Evolutionary conservation across 331 rosid genomes (phyloP), one percentile per base, ranked within the genome.

Genomic region (Rosa hybrid): DNA sequence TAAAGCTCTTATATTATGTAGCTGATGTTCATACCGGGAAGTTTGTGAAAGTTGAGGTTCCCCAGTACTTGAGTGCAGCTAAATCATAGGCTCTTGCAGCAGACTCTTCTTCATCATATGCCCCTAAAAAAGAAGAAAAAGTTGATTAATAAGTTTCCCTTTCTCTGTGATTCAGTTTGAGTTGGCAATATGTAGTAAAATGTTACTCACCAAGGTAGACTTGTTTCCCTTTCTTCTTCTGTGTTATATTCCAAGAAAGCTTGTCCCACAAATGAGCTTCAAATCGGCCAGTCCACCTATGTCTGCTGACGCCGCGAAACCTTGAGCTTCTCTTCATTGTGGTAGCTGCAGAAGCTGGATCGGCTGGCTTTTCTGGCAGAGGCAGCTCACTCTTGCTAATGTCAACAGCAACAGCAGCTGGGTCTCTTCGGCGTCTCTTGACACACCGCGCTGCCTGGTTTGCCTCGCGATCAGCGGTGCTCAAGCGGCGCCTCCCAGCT

Each of bases 1-100:
- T 41, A 45, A 46, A 17, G 11, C 72, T 68, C 3, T 34, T 4
- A 3, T 69, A 44, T 23, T 69, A n/a, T n/a, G 10, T 44, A 51
- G 49, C 10, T 74, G 39, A 54, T 6, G 8, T 57, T 62, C 78
- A 48, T 91, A 94, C 97, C n/a, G 90, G 88, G 39, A 94, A 94
- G 84, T 94, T 94, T 51, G 96, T 94, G 91, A 89, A 86, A 65
- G 94, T 90, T 20, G 94, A 78, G 8, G 89, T 14, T 45, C 98
- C 98, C 97, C 98, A 91, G 34, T 94, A 91, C 86, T 91, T 94
- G 39, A 91, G 83, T 77, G 98, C 97, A 42, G 95, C 98, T 83
- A 94, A 84, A 86, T 94, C 98, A 80, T 94, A 94, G 48, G 97
- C 98, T 77, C 97, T 86, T 71, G 98, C 98, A 44, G 97, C 98